Percentiles rank a stretch among this genome's conserved stretches.
Conservation (phyloP, 495 filamentous ascomycete genomes). For the Hypoxylon crocopeplum region DNA sequence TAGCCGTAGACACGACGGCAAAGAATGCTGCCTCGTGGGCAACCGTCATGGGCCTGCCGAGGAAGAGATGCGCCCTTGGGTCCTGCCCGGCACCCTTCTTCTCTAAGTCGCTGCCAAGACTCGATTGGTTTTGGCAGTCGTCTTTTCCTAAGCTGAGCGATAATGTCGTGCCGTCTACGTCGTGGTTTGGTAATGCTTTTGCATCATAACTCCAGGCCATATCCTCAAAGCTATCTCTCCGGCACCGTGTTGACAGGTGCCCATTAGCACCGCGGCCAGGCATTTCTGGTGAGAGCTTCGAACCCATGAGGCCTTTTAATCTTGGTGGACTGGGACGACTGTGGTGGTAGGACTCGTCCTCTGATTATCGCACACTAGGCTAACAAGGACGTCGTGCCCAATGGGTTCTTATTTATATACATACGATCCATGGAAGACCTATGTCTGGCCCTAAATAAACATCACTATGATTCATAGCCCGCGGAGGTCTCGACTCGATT, state of each 20-base stretch:
- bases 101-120: conserved; percentile 34
- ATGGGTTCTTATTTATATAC: conserved; percentile 27
- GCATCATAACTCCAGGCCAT: conserved; percentile 6
- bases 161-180: conserved; percentile 17
- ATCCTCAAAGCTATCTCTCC: conserved; percentile 12
- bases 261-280: not conserved
- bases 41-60: conserved; percentile 37
- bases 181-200: conserved; percentile 4
- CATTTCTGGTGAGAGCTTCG: conserved; percentile 4
- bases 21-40: conserved; percentile 41
- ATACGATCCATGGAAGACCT: conserved; percentile 13
- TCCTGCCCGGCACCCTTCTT: conserved; percentile 20
- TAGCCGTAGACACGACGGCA: conserved; percentile 38
- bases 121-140: conserved; percentile 25
- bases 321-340: not conserved
- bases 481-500: conserved; percentile 12
- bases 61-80: conserved; percentile 35
- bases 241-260: not conserved
- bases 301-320: conserved; percentile 24
- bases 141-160: conserved; percentile 18
- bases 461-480: not conserved
- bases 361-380: conserved; percentile 11
- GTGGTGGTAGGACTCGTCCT: conserved; percentile 8
- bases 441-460: conserved; percentile 6
- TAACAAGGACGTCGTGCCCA: conserved; percentile 7